Evolutionary conservation across 2,329 filamentous ascomycete genomes (phyloP), one percentile per base, ranked within the genome.

Genomic region (Chaetomium sp.): DNA sequence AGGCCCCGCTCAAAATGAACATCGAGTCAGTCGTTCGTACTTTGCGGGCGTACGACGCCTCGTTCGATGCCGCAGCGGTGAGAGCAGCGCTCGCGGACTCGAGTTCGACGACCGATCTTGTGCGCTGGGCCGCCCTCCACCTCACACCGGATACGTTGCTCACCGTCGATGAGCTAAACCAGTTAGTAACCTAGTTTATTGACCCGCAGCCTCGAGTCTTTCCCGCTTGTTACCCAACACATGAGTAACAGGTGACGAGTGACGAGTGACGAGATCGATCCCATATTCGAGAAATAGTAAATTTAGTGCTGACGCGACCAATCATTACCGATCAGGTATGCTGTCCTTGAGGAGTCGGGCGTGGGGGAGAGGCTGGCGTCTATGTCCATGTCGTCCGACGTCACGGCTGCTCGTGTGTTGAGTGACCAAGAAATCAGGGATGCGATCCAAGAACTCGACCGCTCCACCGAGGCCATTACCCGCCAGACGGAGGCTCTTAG

Each of bases 361-460:
- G 70, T 75, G 54, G 74, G 76, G 8, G 75, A 78, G 52, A 67
- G 67, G 58, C 68, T 82, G 33, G 71, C 19, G 19, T 27, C 19
- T 27, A 27, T 27, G 19, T 27, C 72, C 4, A 72, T 71, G 14
- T 62, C 71, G 40, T 70, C 76, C 54, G 75, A 81, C 60, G 61
- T 78, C n/a, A 71, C 74, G 4, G 64, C 71, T 36, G 69, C 78
- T 37, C 77, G 76, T 53, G 76, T 79, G 5, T 68, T 87, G 46
- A 71, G 74, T 11, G 84, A 88, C 55, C 72, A 78, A 33, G 83
- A 88, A 51, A 72, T 89, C 54, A 74, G 75, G 52, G 69, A 73
- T 42, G 86, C 86, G 12, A 82, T 87, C 49, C 76, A 79, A 3
- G 80, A 86, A 52, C 73, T 90, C n/a, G 76, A 80, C 57, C 74